phyloP scores from a whole-genome alignment of 73 alveolate genomes.

The Effrenium voratum region DNA sequence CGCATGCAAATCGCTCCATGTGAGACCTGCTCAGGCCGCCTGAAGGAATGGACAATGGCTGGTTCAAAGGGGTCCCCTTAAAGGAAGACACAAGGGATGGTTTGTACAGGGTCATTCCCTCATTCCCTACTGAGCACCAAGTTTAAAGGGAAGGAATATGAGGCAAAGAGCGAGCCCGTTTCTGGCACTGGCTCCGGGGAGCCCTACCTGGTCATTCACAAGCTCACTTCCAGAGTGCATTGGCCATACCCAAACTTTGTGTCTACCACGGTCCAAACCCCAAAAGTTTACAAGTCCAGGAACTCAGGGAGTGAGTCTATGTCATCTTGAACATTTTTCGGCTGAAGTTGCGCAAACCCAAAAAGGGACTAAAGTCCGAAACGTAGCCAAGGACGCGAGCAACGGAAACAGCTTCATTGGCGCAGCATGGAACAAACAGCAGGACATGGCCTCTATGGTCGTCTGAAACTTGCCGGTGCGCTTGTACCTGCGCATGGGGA shows the following conservation, averaged over 20 bases:
- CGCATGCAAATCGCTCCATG: too few relatives aligned
- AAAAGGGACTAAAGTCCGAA: background rate
- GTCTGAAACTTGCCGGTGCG: slow-evolving; percentile 93
- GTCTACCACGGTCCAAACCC: background rate
- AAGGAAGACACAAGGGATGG: too few relatives aligned
- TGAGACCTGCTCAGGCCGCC: too few relatives aligned
- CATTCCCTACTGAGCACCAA: too few relatives aligned
- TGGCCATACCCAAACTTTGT: background rate
- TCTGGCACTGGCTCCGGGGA: background rate
- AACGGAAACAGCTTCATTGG: background rate
- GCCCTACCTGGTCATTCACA: background rate
- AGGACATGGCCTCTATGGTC: slow-evolving; percentile 54
- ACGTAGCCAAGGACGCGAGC: background rate
- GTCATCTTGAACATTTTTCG: background rate
- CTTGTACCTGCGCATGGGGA: slow-evolving; percentile 44
- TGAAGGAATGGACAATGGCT: too few relatives aligned
- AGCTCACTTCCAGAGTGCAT: background rate
- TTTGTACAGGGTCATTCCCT: too few relatives aligned
- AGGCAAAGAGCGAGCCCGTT: too few relatives aligned
- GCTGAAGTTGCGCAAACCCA: background rate
- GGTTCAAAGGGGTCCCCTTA: too few relatives aligned
- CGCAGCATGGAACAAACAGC: background rate
- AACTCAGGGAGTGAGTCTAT: background rate
- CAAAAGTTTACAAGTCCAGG: too few relatives aligned
- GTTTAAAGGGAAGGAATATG: too few relatives aligned